Evolutionary conservation across 805 yeast species (phyloP), one percentile per base, ranked within the genome.

Genomic region (Pichia sporocuriosa): DNA sequence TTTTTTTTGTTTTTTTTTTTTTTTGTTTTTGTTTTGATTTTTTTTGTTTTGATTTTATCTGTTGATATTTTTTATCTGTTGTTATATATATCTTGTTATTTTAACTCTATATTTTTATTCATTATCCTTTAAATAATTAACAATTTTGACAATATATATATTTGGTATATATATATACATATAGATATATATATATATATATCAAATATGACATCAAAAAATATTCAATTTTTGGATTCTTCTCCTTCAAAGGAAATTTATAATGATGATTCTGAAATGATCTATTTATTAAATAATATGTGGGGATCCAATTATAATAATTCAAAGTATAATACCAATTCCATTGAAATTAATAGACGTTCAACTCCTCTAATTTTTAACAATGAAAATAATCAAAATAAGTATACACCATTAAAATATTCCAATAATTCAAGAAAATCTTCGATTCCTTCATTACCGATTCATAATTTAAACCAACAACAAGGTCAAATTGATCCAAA

Each of bases 161-260:
- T n/a, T n/a, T n/a, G n/a, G n/a, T n/a, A n/a, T n/a, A n/a, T n/a
- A n/a, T n/a, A n/a, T n/a, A n/a, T n/a, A n/a, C n/a, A n/a, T n/a
- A n/a, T n/a, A n/a, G n/a, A n/a, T n/a, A n/a, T n/a, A n/a, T n/a
- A n/a, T n/a, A n/a, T n/a, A n/a, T n/a, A n/a, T n/a, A n/a, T n/a
- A n/a, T n/a, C n/a, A n/a, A n/a, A n/a, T n/a, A n/a, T n/a, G n/a
- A n/a, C n/a, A n/a, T n/a, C n/a, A n/a, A n/a, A n/a, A n/a, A n/a
- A n/a, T n/a, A n/a, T n/a, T 30, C 25, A 26, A 13, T 35, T 35
- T 6, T 32, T 32, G 4, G 32, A 25, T 21, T 39, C 32, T 23
- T 39, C 42, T 15, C 42, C 42, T 16, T 24, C 42, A 19, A 39
- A 26, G n/a, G 42, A 39, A 3, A 12, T 39, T 25, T 39, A 35